Evolutionary conservation across 2,329 filamentous ascomycete species (phyloP), one percentile per base, ranked within the genome.

Genomic region (Ilyonectria robusta): DNA sequence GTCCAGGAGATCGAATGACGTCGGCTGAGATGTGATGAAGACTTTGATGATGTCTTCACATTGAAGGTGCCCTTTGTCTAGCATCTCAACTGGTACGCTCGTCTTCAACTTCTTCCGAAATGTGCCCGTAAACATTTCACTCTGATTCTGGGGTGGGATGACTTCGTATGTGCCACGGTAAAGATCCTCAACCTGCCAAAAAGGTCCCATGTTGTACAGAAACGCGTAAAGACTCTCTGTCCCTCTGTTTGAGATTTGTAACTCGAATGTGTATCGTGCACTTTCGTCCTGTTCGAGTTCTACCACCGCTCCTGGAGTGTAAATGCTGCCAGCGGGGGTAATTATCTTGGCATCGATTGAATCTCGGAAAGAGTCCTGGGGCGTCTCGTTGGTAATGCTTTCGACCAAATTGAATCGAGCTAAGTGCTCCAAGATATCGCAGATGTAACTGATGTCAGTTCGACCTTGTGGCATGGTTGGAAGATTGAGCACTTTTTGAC

Each of bases 1-100:
- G 9, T 62, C 67, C 8, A 72, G 26, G 1, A 61, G 6, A 5
- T 57, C 42, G 46, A 72, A 71, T 8, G 63, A 70, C 2, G 67
- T 72, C 2, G 69, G 69, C 2, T 66, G 67, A 6, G 69, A 62
- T 0, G 70, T 71, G 1, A 72, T 44, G 10, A 72, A 11, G 0
- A 72, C 47, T 17, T 72, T 72, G 8, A 71, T 23, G 1, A 59
- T 47, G 21, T 72, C 69, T 1, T 57, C 15, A 2, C 67, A 71
- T 4, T 59, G 11, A 1, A n/a, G 3, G 0, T 40, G 4, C 0
- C 68, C 63, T 4, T 2, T 42, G 5, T 31, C 15, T 17, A 3
- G 35, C 29, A 70, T 15, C 2, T 64, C 55, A 1, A 33, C 10
- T 0, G 68, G 67, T 0, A 70, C 37, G 37, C 19, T 53, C 0